Conservation (phyloP, 73 alveolate genomes). For the Paramecium primaurelia region DNA sequence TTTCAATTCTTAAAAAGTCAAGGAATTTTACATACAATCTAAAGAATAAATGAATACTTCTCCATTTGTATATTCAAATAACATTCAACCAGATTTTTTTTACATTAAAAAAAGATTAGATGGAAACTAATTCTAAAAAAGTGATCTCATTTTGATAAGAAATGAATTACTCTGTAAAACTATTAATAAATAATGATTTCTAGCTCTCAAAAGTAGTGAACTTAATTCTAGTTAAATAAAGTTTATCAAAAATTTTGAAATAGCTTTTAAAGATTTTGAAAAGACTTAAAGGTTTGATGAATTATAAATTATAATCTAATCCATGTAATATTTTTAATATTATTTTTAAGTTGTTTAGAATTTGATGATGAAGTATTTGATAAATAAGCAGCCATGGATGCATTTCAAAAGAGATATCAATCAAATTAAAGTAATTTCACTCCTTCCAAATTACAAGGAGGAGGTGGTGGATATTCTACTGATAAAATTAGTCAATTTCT, state of each 20-base stretch:
- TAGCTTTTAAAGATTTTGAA: background rate
- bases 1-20: background rate
- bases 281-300: background rate
- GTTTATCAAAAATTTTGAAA: background rate
- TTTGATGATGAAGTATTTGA: constrained; percentile 23
- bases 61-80: background rate
- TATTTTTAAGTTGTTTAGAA: background rate
- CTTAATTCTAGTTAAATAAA: background rate
- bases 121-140: background rate
- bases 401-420: background rate
- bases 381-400: constrained; percentile 27
- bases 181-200: background rate
- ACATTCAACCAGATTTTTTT: background rate
- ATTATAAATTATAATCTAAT: background rate
- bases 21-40: background rate
- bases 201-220: background rate
- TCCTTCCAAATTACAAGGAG: constrained; percentile 15
- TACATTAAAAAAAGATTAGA: background rate
- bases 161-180: background rate
- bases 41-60: background rate
- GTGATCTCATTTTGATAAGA: background rate
- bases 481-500: constrained; percentile 12
- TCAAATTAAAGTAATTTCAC: background rate
- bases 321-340: background rate
- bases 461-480: background rate